Base-by-base conservation (phyloP, 2,329 filamentous ascomycete genomes). In the Alternaria tenuissima region DNA sequence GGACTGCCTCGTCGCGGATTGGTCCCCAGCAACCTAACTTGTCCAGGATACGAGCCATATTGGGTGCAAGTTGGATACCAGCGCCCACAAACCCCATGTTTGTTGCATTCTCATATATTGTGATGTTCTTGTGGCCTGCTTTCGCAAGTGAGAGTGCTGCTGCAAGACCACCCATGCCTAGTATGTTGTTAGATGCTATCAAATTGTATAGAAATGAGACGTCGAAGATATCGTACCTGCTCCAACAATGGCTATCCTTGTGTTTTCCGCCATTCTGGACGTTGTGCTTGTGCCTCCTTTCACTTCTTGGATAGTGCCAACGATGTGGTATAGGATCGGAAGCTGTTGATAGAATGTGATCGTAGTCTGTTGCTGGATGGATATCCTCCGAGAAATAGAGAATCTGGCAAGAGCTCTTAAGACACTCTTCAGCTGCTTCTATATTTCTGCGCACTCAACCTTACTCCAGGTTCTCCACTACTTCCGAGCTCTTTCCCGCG, bases 51-150 rank as follows among this genome's bases (percentile, higher is more conserved):
- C 91, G 86, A 4, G 89, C 88, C 85, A 94, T 91, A 67, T 95
- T 96, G 0, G 92, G 92, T 0, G 92, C 91, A 59, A 94, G 83
- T 75, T 96, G 92, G 66, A 95, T 94, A 5, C 92, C 92, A 1
- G 92, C 92, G 24, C 92, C 92, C 1, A 94, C 91, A 69, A 94
- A 94, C 5, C 91, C 91, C 4, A 94, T 84, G 65, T 88, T 86
- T 5, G 89, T 86, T 0, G 91, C 91, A 36, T 84, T 86, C 75
- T 94, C 92, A 75, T 88, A 94, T 52, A 94, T 87, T 55, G 89
- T 83, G 70, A 94, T 89, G 58, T 90, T 81, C 65, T 83, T 86
- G 79, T 94, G 94, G 7, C 91, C 92, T 69, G 89, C 88, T 79
- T 90, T 90, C 41, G 91, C 91, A 36, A 94, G 85, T 12, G 91